Percentiles rank a stretch among this genome's conserved stretches.
Evolutionary conservation across 2,329 filamentous ascomycete species (phyloP).

Genomic region (Fusarium equiseti): DNA sequence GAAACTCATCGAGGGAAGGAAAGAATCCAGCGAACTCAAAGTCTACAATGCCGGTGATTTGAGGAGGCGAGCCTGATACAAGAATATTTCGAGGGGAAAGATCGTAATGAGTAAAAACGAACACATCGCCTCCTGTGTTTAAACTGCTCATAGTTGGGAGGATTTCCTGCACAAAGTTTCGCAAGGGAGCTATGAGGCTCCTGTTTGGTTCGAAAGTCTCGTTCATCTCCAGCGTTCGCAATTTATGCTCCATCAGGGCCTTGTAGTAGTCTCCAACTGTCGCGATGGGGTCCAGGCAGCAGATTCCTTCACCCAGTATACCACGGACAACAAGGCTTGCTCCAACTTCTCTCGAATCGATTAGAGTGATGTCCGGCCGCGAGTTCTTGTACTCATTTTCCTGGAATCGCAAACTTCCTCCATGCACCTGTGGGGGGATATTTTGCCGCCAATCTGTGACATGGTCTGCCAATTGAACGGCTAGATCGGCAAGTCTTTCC

Average conservation of each 20-base stretch:
- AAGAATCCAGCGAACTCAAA: constrained; percentile 30
- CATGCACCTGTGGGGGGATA: neutral
- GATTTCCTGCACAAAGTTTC: neutral
- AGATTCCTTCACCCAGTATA: neutral
- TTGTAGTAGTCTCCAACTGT: neutral
- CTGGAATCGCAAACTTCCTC: constrained; percentile 1
- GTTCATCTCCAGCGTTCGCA: neutral
- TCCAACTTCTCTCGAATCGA: fast-evolving
- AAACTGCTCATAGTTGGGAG: fast-evolving
- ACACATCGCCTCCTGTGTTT: neutral
- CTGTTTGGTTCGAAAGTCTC: constrained; percentile 2
- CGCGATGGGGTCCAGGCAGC: fast-evolving
- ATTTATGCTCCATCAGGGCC: neutral
- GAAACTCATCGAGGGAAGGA: constrained; percentile 1
- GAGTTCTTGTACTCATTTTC: neutral
- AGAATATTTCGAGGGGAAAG: constrained; percentile 21
- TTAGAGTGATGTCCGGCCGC: neutral
- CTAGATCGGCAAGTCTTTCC: neutral
- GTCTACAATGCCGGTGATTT: constrained; percentile 15
- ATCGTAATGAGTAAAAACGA: constrained; percentile 19
- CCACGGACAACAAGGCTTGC: neutral
- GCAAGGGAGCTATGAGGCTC: neutral
- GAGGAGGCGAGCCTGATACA: neutral
- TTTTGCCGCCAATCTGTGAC: neutral
- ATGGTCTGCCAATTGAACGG: constrained; percentile 5